A percentile compares a stretch with the other conserved stretches of the same genome.
Evolutionary conservation across 306 rosid species (phyloP).

Genomic region (Betula pendula): DNA sequence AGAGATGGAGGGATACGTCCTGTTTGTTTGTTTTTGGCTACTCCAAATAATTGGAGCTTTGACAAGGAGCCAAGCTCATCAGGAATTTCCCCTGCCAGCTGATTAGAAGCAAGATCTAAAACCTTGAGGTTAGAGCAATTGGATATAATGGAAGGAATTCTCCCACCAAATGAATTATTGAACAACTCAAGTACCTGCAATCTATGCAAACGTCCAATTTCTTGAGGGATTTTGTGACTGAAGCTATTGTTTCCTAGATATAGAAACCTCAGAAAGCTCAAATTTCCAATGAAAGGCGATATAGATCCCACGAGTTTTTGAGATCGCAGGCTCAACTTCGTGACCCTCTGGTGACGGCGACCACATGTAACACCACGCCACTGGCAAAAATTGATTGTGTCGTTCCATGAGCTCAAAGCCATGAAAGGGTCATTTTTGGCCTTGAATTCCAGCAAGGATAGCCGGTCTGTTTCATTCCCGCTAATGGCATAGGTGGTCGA

Average conservation of each 20-base stretch:
- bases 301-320: not conserved
- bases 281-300: not conserved
- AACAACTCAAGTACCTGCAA: accelerated
- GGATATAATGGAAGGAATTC: not conserved
- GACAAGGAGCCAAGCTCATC: not conserved
- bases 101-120: accelerated
- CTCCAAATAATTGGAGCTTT: not conserved
- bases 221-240: not conserved
- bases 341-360: not conserved
- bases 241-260: too few species aligned
- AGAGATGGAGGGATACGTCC: not conserved
- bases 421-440: not conserved
- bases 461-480: not conserved
- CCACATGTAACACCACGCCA: not conserved
- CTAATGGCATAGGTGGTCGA: not conserved
- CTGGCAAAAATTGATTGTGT: not conserved
- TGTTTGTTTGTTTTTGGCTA: not conserved
- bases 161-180: not conserved
- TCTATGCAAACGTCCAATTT: not conserved
- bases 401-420: not conserved
- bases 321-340: not conserved
- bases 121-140: not conserved
- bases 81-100: not conserved
- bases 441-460: not conserved
- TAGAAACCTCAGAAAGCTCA: too few species aligned